phyloP scores from a whole-genome alignment of 768 basidiomycete genomes.

The Clitopilus hobsonii region DNA sequence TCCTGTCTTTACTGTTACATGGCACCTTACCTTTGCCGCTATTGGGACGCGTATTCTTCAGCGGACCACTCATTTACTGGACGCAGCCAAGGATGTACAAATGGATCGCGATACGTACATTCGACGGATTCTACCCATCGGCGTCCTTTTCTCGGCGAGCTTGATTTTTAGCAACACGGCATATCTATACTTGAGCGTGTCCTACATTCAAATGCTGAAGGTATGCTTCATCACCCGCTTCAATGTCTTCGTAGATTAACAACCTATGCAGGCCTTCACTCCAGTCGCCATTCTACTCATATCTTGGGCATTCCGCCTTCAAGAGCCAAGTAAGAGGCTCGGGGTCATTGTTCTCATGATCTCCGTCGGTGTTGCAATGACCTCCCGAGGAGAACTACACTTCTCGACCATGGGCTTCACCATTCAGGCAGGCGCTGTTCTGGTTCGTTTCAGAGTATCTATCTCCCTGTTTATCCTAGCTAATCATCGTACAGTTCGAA shows the following conservation, averaged over 20 bases:
- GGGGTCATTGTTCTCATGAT: slow-evolving; percentile 87
- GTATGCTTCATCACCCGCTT: slow-evolving; percentile 26
- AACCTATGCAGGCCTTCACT: slow-evolving; percentile 66
- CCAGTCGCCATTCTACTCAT: slow-evolving; percentile 91
- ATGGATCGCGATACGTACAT: slow-evolving; percentile 78
- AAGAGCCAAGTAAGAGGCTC: slow-evolving; percentile 81
- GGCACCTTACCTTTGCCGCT: slow-evolving; percentile 73
- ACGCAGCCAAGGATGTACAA: slow-evolving; percentile 73
- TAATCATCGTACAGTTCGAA: slow-evolving; percentile 62
- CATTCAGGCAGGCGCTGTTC: slow-evolving; percentile 83
- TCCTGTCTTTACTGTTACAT: slow-evolving; percentile 92
- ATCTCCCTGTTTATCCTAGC: too few relatives aligned
- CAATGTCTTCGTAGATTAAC: neutral
- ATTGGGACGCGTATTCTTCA: slow-evolving; percentile 84
- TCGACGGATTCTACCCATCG: slow-evolving; percentile 88
- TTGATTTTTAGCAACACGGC: slow-evolving; percentile 89
- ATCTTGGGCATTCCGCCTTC: slow-evolving; percentile 85
- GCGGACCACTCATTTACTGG: slow-evolving; percentile 76
- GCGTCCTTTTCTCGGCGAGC: slow-evolving; percentile 88
- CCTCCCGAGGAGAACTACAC: slow-evolving; percentile 82
- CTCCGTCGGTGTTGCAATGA: slow-evolving; percentile 83
- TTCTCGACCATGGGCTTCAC: slow-evolving; percentile 88
- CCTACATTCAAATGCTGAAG: slow-evolving; percentile 98
- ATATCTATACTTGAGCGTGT: slow-evolving; percentile 85
- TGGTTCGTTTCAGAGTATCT: slow-evolving; percentile 62